phyloP scores from a whole-genome alignment of 2,329 filamentous ascomycete genomes.

The Rutstroemia sp. region DNA sequence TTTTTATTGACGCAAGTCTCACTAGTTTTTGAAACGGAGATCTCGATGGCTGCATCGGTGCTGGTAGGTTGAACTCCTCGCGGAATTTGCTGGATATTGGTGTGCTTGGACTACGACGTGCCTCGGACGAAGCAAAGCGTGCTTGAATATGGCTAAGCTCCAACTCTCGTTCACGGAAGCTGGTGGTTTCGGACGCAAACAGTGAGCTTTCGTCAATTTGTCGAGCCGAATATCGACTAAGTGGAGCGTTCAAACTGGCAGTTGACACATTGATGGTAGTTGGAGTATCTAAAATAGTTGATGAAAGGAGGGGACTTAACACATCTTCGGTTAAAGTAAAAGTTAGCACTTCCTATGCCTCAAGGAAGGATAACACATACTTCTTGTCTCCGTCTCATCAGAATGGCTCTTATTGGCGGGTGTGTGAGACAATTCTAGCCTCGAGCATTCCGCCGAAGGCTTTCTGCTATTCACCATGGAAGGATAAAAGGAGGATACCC shows the following conservation, averaged over 20 bases:
- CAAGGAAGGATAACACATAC: neutral
- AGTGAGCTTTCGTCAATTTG: slow-evolving; percentile 21
- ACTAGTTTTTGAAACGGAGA: slow-evolving; percentile 9
- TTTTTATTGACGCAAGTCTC: slow-evolving; percentile 2
- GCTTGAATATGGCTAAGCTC: slow-evolving; percentile 21
- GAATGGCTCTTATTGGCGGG: slow-evolving; percentile 8
- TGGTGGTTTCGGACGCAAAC: slow-evolving; percentile 23
- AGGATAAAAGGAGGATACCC: slow-evolving; percentile 21
- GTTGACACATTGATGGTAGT: slow-evolving; percentile 12
- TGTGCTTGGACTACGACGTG: slow-evolving; percentile 15
- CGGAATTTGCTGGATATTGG: slow-evolving; percentile 26
- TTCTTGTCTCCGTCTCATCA: slow-evolving; percentile 1
- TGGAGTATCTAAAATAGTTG: slow-evolving; percentile 2
- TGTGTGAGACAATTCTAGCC: slow-evolving; percentile 15
- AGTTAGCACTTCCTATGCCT: neutral
- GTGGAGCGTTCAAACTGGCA: slow-evolving; percentile 12
- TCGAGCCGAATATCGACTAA: slow-evolving; percentile 12
- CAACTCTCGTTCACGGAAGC: slow-evolving; percentile 23
- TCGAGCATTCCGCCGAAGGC: slow-evolving; percentile 19
- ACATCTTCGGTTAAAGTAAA: neutral
- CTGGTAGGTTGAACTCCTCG: slow-evolving; percentile 24
- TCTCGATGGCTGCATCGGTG: neutral
- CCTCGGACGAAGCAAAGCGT: slow-evolving; percentile 19
- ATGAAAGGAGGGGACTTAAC: neutral
- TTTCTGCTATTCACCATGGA: slow-evolving; percentile 18